Percentiles rank a stretch among this genome's conserved stretches.
These are phyloP conservation scores for Lactarius hatsudake DNA, from an alignment of 768 basidiomycete species.

Conservation along the genomic window DNA sequence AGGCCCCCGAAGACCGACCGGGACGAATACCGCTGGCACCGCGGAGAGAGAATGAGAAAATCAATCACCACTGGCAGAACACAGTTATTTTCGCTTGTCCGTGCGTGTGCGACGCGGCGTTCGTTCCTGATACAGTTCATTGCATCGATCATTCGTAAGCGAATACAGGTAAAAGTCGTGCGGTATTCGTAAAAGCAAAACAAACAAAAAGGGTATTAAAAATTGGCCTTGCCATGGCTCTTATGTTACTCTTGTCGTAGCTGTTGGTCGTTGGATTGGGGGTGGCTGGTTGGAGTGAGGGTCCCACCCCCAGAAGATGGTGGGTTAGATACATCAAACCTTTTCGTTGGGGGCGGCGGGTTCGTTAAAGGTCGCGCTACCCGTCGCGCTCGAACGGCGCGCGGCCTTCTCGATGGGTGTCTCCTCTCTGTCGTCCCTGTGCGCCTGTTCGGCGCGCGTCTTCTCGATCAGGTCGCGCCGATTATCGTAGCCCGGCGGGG, in stretches of 20 bases:
- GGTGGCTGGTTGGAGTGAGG: too few species aligned
- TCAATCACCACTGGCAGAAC: too few species aligned
- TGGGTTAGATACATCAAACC: not conserved
- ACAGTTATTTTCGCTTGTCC: too few species aligned
- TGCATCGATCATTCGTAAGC: too few species aligned
- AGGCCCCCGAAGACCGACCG: too few species aligned
- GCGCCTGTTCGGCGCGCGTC: constrained; percentile 41
- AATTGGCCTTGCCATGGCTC: not conserved
- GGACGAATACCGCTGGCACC: too few species aligned
- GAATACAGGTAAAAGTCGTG: too few species aligned
- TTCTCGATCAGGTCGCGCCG: constrained; percentile 47
- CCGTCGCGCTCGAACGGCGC: constrained; percentile 9
- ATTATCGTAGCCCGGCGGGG: constrained; percentile 51
- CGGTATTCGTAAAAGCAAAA: too few species aligned
- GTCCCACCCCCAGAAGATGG: not conserved
- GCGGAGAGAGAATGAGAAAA: too few species aligned
- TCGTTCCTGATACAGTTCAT: too few species aligned
- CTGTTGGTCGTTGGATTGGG: not conserved
- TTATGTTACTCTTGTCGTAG: not conserved
- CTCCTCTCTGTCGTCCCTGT: constrained; percentile 24
- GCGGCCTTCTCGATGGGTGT: not conserved
- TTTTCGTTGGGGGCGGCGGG: not conserved
- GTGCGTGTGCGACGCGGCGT: too few species aligned
- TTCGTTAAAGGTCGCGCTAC: not conserved
- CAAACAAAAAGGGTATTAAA: not conserved